Base-by-base conservation (phyloP, 345 rosid species). In the Isatis tinctoria region DNA sequence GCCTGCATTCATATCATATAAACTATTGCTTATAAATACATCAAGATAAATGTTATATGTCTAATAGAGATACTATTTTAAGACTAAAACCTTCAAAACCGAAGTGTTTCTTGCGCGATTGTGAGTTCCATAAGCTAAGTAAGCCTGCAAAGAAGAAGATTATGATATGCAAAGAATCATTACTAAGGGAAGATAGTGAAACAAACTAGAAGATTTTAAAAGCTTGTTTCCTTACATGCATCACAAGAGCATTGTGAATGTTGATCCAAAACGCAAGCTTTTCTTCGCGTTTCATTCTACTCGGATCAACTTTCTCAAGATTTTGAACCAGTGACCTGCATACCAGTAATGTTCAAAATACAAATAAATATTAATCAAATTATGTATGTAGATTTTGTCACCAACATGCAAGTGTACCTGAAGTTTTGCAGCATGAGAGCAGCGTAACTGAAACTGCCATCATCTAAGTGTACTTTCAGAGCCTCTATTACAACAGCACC, bases 241-340 rank as follows among this genome's bases (percentile, higher is more conserved):
- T 90, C 72, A 87, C 83, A 77, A 90, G 73, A 49, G 98, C 96
- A 84, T 92, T 92, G 75, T 92, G 96, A 76, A 90, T 83, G 79
- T 92, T 92, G 53, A 90, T 85, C 96, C 93, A 92, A 82, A 92
- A 92, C n/a, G 96, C 96, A 30, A 89, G 93, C 85, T 87, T 92
- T 82, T 88, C 90, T 83, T 92, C 98, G 0, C 96, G 89, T 84
- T 79, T 92, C 98, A 92, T 83, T 82, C 83, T 86, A 78, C 75
- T 76, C 0, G 86, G 91, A 65, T 92, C 92, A 74, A 88, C 83
- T 74, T 80, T 86, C 87, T 90, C 98, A 17, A 92, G 98, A 76
- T 71, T 83, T 30, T 80, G 82, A 48, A 90, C 90, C 82, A 92
- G 36, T 47, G 87, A 86, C 82, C 96, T 92, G 60, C 82, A 73